phyloP scores from a whole-genome alignment of 2,329 filamentous ascomycete genomes.

The Zymoseptoria brevis region DNA sequence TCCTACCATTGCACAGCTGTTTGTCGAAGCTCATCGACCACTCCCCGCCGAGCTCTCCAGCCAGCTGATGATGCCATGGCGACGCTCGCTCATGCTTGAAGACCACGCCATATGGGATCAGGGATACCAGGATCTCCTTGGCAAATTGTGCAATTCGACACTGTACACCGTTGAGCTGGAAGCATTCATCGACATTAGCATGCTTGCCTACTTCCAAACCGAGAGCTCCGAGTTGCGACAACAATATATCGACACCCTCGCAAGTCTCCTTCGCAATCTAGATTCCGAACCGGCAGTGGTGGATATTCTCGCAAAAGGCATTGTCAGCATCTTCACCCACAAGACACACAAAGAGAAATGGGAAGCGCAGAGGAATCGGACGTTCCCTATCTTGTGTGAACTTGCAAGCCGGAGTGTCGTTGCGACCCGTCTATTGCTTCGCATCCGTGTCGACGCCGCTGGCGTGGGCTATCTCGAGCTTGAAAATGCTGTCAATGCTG shows the following conservation, averaged over 20 bases:
- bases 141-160: constrained; percentile 13
- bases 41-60: constrained; percentile 12
- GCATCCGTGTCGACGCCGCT: constrained; percentile 16
- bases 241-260: constrained; percentile 15
- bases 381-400: constrained; percentile 16
- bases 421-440: constrained; percentile 13
- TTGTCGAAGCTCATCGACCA: constrained; percentile 16
- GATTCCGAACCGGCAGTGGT: constrained; percentile 6
- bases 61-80: constrained; percentile 16
- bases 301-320: constrained; percentile 14
- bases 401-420: constrained; percentile 14
- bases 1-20: constrained; percentile 17
- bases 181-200: constrained; percentile 14
- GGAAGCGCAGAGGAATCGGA: constrained; percentile 18
- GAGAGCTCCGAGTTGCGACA: constrained; percentile 8
- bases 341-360: constrained; percentile 20
- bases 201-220: constrained; percentile 16
- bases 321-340: constrained; percentile 16
- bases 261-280: constrained; percentile 6
- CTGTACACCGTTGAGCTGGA: constrained; percentile 14
- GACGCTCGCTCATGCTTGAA: constrained; percentile 16
- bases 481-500: not conserved
- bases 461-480: constrained; percentile 16
- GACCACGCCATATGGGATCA: constrained; percentile 16
- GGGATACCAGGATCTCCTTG: constrained; percentile 11